Conservation (phyloP, 257 asterid species). For the Solanum appendiculatum region DNA sequence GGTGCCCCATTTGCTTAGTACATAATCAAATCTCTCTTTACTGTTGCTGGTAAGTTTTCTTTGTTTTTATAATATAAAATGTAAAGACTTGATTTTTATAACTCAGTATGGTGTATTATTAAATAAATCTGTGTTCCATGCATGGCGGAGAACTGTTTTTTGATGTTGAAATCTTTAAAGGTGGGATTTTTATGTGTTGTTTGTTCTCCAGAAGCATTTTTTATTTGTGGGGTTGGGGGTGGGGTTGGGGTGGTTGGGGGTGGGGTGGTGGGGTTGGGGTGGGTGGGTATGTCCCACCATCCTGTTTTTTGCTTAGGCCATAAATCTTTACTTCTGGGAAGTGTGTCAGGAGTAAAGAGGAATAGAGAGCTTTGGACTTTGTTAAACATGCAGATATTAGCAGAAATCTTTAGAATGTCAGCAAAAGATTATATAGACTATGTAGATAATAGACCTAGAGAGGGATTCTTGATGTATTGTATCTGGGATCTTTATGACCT, state of each 20-base stretch:
- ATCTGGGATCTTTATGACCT: neutral
- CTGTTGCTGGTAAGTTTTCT: constrained; percentile 2
- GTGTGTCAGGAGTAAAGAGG: neutral
- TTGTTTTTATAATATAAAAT: neutral
- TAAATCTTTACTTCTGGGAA: constrained; percentile 23
- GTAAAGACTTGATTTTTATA: neutral
- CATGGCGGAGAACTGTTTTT: neutral
- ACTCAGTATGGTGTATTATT: neutral
- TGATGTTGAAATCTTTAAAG: constrained; percentile 25
- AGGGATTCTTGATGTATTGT: neutral
- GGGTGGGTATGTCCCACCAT: neutral
- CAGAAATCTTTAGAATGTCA: constrained; percentile 28
- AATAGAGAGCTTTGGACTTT: neutral
- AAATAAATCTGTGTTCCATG: neutral
- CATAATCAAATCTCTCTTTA: neutral
- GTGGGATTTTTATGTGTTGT: constrained; percentile 6
- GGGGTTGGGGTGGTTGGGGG: neutral
- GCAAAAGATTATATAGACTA: constrained; percentile 30
- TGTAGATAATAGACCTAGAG: constrained; percentile 9
- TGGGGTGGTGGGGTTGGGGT: neutral
- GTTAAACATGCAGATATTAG: neutral
- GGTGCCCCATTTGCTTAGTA: neutral
- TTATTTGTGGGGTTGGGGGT: neutral
- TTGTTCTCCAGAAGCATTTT: neutral
- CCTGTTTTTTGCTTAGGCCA: constrained; percentile 2